Evolutionary conservation across 2,329 filamentous ascomycete species (phyloP).

Genomic region (Exophiala viscosa): DNA sequence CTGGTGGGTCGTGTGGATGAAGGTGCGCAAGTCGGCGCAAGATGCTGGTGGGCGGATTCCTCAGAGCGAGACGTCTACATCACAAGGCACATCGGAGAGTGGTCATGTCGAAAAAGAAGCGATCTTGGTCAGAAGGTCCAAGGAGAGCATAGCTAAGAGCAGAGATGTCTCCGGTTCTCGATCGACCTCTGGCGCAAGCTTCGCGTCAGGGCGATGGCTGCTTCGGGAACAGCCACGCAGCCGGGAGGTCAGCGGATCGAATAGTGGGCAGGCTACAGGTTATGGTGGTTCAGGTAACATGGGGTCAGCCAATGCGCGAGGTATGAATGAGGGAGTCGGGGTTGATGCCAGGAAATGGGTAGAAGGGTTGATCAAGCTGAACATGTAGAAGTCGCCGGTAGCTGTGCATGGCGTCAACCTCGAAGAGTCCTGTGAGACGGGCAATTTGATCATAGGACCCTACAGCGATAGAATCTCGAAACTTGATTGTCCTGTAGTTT

Average conservation of each 20-base stretch:
- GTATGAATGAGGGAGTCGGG: conserved; percentile 41
- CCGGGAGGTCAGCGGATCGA: conserved; percentile 33
- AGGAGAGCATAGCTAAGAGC: conserved; percentile 34
- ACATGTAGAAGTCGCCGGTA: conserved; percentile 31
- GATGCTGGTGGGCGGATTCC: too few species aligned
- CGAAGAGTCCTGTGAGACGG: not conserved
- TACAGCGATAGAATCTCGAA: not conserved
- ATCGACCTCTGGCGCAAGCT: conserved; percentile 29
- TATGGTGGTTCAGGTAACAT: not conserved
- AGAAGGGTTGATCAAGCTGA: conserved; percentile 44
- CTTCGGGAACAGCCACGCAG: conserved; percentile 24
- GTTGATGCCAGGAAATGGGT: conserved; percentile 47
- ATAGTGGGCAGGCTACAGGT: not conserved
- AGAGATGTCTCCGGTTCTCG: conserved; percentile 33
- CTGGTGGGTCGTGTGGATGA: conserved; percentile 67
- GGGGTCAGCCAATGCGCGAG: conserved; percentile 19
- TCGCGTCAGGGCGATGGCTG: conserved; percentile 30
- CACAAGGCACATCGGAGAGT: not conserved
- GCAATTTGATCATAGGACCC: not conserved
- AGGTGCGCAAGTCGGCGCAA: conserved; percentile 28
- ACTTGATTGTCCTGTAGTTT: too few species aligned
- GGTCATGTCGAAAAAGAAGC: conserved; percentile 36
- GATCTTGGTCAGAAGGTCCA: conserved; percentile 44
- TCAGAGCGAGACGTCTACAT: too few species aligned
- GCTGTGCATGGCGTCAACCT: too few species aligned